Conservation (phyloP, 257 asterid genomes). For the Solanum appendiculatum region DNA sequence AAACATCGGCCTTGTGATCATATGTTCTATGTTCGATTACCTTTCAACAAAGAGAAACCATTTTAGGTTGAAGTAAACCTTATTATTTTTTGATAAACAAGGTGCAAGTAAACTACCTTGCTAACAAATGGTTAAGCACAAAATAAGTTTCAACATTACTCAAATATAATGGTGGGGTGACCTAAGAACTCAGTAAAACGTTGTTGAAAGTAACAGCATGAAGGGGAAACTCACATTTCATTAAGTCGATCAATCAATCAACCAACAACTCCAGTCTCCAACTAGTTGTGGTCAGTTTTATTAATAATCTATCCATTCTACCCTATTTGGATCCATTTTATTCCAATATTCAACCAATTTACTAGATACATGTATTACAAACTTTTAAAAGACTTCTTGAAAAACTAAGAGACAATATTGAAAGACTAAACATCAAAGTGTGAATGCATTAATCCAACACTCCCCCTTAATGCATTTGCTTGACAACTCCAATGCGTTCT, state of each 20-base stretch:
- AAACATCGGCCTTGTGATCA: conserved; percentile 38
- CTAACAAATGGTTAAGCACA: background rate
- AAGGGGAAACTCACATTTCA: background rate
- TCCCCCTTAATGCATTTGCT: no score
- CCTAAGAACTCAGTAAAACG: background rate
- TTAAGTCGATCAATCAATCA: background rate
- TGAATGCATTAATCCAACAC: no score
- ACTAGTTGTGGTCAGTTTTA: background rate
- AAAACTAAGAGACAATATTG: no score
- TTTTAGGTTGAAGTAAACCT: conserved; percentile 1
- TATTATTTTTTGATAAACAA: no score
- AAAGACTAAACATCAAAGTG: no score
- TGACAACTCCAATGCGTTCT: no score
- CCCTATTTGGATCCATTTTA: background rate
- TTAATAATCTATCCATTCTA: background rate
- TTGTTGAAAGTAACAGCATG: background rate
- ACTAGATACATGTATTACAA: no score
- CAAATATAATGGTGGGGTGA: background rate
- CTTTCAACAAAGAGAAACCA: conserved; percentile 10
- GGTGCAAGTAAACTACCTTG: background rate
- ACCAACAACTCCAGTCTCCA: background rate
- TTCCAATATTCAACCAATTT: background rate
- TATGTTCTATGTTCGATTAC: conserved; percentile 37
- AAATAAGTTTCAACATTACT: background rate
- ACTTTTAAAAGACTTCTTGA: no score